Conservation (phyloP, 352 stramenopile species). For the Globisporangium takayamanum region DNA sequence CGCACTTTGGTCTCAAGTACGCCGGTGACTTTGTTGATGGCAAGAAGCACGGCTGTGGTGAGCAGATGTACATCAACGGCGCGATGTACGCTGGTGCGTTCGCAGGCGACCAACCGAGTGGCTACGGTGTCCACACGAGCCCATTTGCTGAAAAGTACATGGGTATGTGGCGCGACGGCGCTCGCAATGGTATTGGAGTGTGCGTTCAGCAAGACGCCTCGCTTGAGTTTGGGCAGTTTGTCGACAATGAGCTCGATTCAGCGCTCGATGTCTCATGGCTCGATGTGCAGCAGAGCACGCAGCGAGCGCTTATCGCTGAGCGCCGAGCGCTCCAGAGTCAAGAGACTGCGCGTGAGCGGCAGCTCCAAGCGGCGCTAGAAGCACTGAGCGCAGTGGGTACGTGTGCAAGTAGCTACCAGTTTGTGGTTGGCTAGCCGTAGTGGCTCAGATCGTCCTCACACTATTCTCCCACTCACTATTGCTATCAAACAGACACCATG, state of each 20-base stretch:
- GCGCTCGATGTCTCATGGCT: slow-evolving; percentile 10
- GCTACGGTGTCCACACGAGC: slow-evolving; percentile 39
- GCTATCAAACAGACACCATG: slow-evolving; percentile 13
- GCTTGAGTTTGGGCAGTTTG: slow-evolving; percentile 19
- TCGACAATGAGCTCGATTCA: slow-evolving; percentile 10
- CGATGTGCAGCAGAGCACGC: slow-evolving; percentile 17
- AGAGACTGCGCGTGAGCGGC: slow-evolving; percentile 26
- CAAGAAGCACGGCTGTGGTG: slow-evolving; percentile 34
- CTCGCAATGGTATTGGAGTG: slow-evolving; percentile 35
- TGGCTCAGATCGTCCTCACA: background rate
- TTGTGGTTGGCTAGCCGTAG: background rate
- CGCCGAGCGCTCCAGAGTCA: slow-evolving; percentile 26
- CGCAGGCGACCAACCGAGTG: slow-evolving; percentile 14
- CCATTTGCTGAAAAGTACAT: slow-evolving; percentile 35
- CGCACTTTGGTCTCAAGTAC: slow-evolving; percentile 29
- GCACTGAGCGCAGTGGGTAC: slow-evolving; percentile 25
- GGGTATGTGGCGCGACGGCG: slow-evolving; percentile 31
- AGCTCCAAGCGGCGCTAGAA: slow-evolving; percentile 26
- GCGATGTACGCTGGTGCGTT: slow-evolving; percentile 36
- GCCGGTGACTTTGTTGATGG: slow-evolving; percentile 26
- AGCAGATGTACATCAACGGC: slow-evolving; percentile 33
- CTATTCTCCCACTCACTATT: background rate
- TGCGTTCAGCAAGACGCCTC: slow-evolving; percentile 26
- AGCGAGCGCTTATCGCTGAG: slow-evolving; percentile 34
- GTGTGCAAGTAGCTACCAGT: slow-evolving; percentile 1